A percentile compares a stretch with the other conserved stretches of the same genome.
phyloP scores from a whole-genome alignment of 2,329 filamentous ascomycete species.

The Scorias spongiosa region DNA sequence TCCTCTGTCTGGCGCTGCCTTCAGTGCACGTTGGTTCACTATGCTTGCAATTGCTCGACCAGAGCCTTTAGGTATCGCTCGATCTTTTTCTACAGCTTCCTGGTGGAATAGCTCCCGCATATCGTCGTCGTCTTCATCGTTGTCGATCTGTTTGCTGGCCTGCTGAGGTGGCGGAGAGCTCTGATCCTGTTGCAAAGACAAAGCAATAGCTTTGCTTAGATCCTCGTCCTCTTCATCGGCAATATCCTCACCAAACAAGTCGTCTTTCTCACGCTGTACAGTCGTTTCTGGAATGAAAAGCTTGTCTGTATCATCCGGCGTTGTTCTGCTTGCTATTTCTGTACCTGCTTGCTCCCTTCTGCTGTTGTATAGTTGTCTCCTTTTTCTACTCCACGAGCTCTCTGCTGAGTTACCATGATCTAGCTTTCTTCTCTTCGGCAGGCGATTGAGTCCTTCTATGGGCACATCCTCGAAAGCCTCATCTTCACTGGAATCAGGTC shows the following conservation, averaged over 20 bases:
- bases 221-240: slow-evolving; percentile 55
- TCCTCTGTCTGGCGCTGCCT: slow-evolving; percentile 32
- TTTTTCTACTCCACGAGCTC: slow-evolving; percentile 25
- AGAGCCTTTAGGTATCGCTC: slow-evolving; percentile 29
- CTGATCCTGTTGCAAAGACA: slow-evolving; percentile 59
- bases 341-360: slow-evolving; percentile 11
- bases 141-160: slow-evolving; percentile 23
- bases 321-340: background rate
- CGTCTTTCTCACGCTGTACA: slow-evolving; percentile 17
- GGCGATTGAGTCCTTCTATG: slow-evolving; percentile 72
- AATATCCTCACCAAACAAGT: slow-evolving; percentile 37
- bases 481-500: slow-evolving; percentile 40
- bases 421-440: slow-evolving; percentile 46
- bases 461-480: slow-evolving; percentile 86
- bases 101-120: slow-evolving; percentile 32
- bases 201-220: slow-evolving; percentile 63
- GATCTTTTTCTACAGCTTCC: slow-evolving; percentile 25
- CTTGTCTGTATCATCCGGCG: slow-evolving; percentile 31
- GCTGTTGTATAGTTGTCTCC: slow-evolving; percentile 33
- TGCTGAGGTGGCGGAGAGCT: slow-evolving; percentile 25
- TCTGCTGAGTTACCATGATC: slow-evolving; percentile 24
- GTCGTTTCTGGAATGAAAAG: slow-evolving; percentile 38
- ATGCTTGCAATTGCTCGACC: slow-evolving; percentile 53
- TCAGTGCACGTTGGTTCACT: slow-evolving; percentile 58
- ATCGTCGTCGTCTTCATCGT: slow-evolving; percentile 25